These are phyloP conservation scores for Anthracocystis panici-leucophaei DNA, from an alignment of 1,284 basidiomycete species.

Conservation along the genomic window DNA sequence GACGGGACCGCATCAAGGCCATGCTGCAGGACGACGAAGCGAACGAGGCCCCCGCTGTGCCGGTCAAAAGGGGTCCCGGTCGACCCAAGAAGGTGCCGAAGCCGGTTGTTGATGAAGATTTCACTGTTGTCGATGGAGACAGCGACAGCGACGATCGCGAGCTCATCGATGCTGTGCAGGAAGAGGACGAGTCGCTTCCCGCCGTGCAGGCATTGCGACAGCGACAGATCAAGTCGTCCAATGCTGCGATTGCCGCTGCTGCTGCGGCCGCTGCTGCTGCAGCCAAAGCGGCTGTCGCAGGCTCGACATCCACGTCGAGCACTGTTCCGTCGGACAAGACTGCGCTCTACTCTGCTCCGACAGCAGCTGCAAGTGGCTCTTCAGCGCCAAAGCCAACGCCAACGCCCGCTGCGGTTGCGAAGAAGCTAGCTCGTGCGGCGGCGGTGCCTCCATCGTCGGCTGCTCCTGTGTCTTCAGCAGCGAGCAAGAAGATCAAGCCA, in stretches of 20 bases:
- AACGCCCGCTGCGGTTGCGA: conserved; percentile 1
- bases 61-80: conserved; percentile 29
- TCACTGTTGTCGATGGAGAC: conserved; percentile 13
- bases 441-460: background rate
- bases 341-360: conserved; percentile 9
- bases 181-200: conserved; percentile 36
- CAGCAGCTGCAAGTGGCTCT: conserved; percentile 1
- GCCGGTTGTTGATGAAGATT: conserved; percentile 34
- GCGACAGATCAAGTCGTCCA: conserved; percentile 22
- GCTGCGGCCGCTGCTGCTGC: conserved; percentile 9
- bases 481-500: conserved; percentile 14
- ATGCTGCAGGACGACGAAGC: conserved; percentile 29
- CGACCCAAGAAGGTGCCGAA: conserved; percentile 31
- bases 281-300: conserved; percentile 6
- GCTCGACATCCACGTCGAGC: background rate
- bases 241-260: conserved; percentile 16
- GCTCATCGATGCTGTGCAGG: conserved; percentile 28
- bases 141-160: conserved; percentile 43
- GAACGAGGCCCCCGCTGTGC: conserved; percentile 2
- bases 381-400: background rate
- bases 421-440: background rate
- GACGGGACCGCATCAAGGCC: conserved; percentile 40
- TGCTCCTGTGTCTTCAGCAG: conserved; percentile 7
- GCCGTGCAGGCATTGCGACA: conserved; percentile 35
- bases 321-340: conserved; percentile 6